phyloP scores from a whole-genome alignment of 1,284 basidiomycete species.

The Puccinia hordei region DNA sequence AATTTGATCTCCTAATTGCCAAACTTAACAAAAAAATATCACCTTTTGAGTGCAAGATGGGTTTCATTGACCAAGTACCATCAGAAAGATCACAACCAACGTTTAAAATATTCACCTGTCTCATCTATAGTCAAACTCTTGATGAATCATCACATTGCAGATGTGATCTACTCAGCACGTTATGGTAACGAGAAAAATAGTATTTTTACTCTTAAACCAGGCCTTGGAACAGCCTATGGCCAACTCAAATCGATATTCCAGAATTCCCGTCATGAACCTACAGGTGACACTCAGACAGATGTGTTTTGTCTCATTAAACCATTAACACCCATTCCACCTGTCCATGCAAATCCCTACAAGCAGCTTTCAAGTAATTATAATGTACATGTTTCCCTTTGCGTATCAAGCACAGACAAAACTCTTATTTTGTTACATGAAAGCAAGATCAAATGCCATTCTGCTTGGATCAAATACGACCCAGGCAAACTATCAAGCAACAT shows the following conservation, averaged over 20 bases:
- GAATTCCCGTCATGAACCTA: background rate
- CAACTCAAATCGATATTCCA: background rate
- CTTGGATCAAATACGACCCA: conserved; percentile 18
- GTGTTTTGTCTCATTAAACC: conserved; percentile 65
- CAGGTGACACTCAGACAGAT: background rate
- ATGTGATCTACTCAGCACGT: conserved; percentile 3
- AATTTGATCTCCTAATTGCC: background rate
- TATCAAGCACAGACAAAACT: background rate
- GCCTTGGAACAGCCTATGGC: background rate
- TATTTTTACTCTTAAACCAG: background rate
- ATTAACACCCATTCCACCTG: conserved; percentile 85
- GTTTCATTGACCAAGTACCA: background rate
- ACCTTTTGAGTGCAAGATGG: background rate
- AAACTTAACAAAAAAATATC: conserved; percentile 6
- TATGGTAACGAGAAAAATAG: background rate
- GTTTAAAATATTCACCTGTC: background rate
- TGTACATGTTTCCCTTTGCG: background rate
- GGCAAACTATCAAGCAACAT: background rate
- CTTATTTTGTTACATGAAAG: background rate
- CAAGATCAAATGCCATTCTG: conserved; percentile 14
- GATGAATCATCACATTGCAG: background rate
- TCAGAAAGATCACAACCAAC: background rate
- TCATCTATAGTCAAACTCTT: background rate
- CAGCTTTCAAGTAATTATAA: background rate
- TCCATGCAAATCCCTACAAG: background rate